Base-by-base conservation (phyloP, 805 yeast species). In the Yarrowia porcina region DNA sequence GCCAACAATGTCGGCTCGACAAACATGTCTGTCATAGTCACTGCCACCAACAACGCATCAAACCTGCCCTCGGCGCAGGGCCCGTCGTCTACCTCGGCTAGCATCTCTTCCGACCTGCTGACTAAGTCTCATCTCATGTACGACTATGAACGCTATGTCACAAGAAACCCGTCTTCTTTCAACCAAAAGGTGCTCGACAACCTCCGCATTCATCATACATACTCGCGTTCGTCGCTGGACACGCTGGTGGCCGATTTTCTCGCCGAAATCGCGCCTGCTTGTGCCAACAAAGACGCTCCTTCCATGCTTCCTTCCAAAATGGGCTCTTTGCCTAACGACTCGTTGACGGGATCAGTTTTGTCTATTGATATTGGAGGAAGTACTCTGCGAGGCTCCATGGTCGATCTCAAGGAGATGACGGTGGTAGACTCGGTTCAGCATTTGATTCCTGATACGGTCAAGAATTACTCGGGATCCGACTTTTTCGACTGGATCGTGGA, bases 311-410 rank as follows among this genome's bases (percentile, higher is more conserved):
- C 97, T 38, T 82, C 96, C 1, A 90, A 76, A 70, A 90, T 90
- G 21, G 86, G 91, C 4, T 79, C 81, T 8, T 80, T 87, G 66
- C 97, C 97, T 25, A 82, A 80, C 33, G 97, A 97, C 35, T 77
- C 81, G 44, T 97, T 91, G 72, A 75, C 75, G 52, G 97, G 97
- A 35, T 77, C 87, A 41, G 82, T 79, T 64, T 75, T 90, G 63
- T 96, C 97, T 62, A 92, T 93, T 5, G 97, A 91, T 72, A 78
- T 91, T 56, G 97, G 97, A 65, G 97, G 97, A 45, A 89, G 97
- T 52, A 89, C 90, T 68, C 87, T 91, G 74, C 80, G 97, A 71
- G 93, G 90, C n/a, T 90, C 96, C 67, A 88, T 96, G 5, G 90
- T 90, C 32, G 73, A 80, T 36, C 79, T 91, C 69, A 78, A 81